Evolutionary conservation across 768 basidiomycete species (phyloP), one percentile per base, ranked within the genome.

Genomic region (Lyophyllum shimeji): DNA sequence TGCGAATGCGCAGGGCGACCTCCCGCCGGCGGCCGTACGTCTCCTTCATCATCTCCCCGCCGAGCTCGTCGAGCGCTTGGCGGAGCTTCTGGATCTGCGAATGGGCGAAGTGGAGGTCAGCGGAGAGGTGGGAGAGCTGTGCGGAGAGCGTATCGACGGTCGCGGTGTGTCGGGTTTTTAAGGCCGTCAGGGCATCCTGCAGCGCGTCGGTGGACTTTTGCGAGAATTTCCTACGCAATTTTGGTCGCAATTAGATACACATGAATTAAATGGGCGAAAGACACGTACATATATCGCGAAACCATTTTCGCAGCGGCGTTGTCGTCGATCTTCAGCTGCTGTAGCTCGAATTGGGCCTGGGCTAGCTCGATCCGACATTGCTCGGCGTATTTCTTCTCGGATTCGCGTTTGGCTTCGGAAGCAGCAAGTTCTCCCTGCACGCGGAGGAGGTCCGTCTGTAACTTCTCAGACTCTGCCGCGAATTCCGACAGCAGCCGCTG

Each of bases 231-330:
- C 91, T 92, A 58, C 23, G 2, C 12, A 13, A 25, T 46, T 9
- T 11, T 5, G 23, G 27, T 49, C 20, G 15, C 9, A 46, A 53
- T 25, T 49, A 20, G 44, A 47, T n/a, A 55, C 21, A 33, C 52
- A 20, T 7, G 21, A 23, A 29, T 29, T 9, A 39, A 39, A 42
- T 31, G 42, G 37, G 8, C 48, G n/a, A 15, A 29, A 17, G 46
- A 34, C 15, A 74, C 85, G 53, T 61, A 91, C 91, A 93, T 93
- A 67, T 93, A 93, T 34, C 89, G 82, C 24, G 89, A 83, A 25
- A 94, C 91, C 82, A 93, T 89, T 63, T 85, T 89, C 12, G 86
- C 85, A 2, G 91, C 90, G 0, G 86, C 81, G n/a, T 76, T 80
- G 54, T 93, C 89, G 47, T 92, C 88, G 17, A 83, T 67, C 59